Conservation (phyloP, 139 green algal genomes). For the Asterochloris erici region DNA sequence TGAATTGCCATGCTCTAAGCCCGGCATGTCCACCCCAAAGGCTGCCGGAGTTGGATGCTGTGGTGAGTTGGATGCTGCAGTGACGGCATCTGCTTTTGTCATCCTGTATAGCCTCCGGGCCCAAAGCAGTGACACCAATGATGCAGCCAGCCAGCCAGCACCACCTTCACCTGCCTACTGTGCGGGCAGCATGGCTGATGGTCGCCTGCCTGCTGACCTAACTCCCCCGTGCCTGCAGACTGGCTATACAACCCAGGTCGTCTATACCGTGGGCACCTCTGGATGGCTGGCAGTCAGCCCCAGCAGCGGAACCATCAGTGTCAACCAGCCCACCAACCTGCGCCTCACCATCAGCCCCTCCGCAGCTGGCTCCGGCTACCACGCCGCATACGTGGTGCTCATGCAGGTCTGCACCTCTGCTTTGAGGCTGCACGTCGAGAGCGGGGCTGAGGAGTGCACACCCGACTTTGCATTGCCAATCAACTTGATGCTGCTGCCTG, state of each 20-base stretch:
- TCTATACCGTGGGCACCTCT: not conserved
- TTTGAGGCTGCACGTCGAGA: no score
- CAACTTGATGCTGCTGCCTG: no score
- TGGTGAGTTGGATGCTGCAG: not conserved
- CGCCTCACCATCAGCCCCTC: not conserved
- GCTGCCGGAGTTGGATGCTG: not conserved
- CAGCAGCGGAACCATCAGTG: not conserved
- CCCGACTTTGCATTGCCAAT: no score
- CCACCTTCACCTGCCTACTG: not conserved
- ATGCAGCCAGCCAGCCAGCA: not conserved
- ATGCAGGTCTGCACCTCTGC: not conserved
- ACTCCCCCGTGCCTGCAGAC: not conserved
- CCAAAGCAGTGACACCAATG: not conserved
- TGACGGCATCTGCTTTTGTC: not conserved
- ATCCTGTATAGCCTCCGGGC: not conserved
- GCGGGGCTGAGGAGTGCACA: no score
- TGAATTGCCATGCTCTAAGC: not conserved
- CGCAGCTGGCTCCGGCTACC: not conserved
- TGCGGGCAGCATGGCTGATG: not conserved
- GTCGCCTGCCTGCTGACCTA: not conserved
- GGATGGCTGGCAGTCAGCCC: not conserved
- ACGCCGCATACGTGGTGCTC: constrained; percentile 5
- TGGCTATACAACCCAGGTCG: not conserved
- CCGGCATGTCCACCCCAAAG: not conserved
- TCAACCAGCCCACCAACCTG: constrained; percentile 10